A percentile compares a stretch with the other conserved stretches of the same genome.
phyloP scores from a whole-genome alignment of 176 grass and related monocot genomes.

The Avena insularis region DNA sequence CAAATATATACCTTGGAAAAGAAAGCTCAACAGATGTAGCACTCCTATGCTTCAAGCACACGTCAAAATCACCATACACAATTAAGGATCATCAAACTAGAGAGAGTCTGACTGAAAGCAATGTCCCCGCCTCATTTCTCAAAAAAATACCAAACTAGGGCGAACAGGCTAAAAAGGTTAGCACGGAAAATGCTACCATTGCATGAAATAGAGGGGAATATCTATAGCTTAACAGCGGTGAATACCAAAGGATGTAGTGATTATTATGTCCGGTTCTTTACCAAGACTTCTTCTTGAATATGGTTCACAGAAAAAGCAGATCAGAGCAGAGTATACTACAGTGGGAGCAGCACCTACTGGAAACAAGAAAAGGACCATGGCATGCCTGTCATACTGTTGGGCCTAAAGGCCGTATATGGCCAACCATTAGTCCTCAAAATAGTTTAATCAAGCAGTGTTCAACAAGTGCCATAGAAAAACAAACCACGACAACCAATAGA shows the following conservation, averaged over 20 bases:
- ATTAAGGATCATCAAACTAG: not conserved
- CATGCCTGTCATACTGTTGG: not conserved
- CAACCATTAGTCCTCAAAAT: not conserved
- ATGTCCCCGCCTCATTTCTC: not conserved
- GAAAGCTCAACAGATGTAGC: not conserved
- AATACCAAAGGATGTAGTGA: not conserved
- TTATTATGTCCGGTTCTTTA: not conserved
- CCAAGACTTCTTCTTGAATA: not conserved
- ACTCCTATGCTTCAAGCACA: not conserved
- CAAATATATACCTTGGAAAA: too few species aligned
- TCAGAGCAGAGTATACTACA: not conserved
- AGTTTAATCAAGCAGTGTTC: not conserved
- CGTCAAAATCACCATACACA: not conserved
- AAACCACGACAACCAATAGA: conserved; percentile 6
- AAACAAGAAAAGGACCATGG: conserved; percentile 5
- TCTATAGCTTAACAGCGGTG: not conserved
- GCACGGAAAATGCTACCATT: not conserved
- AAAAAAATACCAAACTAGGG: not conserved
- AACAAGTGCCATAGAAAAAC: not conserved
- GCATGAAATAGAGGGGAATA: not conserved
- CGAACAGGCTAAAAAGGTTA: not conserved
- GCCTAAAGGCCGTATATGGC: not conserved
- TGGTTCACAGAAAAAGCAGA: conserved; percentile 4
- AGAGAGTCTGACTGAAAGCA: not conserved
- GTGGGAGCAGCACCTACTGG: not conserved